Evolutionary conservation across 768 basidiomycete species (phyloP).

Genomic region (Boletus vinaceobasis): DNA sequence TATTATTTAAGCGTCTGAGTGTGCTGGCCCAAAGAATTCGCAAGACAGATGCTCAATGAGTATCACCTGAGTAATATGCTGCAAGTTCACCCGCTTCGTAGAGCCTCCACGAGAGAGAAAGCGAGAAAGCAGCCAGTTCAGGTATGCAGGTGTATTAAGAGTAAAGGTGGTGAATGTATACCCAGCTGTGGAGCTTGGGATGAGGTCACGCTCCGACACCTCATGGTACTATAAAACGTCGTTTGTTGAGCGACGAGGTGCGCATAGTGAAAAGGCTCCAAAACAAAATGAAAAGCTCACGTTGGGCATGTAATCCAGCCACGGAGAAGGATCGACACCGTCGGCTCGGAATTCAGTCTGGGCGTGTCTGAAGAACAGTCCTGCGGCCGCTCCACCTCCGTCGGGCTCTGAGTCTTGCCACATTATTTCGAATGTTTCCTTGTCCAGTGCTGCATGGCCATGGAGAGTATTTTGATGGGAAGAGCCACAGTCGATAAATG

Average conservation of each 20-base stretch:
- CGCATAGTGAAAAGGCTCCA: background rate
- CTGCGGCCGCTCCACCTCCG: slow-evolving; percentile 42
- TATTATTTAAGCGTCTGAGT: background rate
- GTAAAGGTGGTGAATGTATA: slow-evolving; percentile 63
- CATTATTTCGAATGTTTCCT: slow-evolving; percentile 71
- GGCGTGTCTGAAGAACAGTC: slow-evolving; percentile 59
- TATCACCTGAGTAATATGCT: slow-evolving; percentile 63
- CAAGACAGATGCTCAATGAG: background rate
- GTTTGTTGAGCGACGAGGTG: background rate
- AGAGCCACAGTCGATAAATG: background rate
- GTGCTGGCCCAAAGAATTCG: background rate
- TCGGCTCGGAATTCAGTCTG: slow-evolving; percentile 61
- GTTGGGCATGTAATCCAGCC: slow-evolving; percentile 51
- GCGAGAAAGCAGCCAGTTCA: slow-evolving; percentile 58
- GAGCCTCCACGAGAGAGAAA: slow-evolving; percentile 62
- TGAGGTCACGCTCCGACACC: slow-evolving; percentile 40
- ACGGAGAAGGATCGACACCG: slow-evolving; percentile 29
- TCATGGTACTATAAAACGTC: slow-evolving; percentile 28
- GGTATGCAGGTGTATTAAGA: slow-evolving; percentile 62
- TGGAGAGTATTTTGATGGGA: background rate
- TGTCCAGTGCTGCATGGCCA: slow-evolving; percentile 52
- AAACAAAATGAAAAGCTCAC: slow-evolving; percentile 31
- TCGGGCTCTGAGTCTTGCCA: slow-evolving; percentile 68
- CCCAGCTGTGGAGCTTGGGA: slow-evolving; percentile 44
- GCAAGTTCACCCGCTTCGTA: slow-evolving; percentile 54